Base-by-base conservation (phyloP, 257 asterid genomes). In the Mentha longifolia region DNA sequence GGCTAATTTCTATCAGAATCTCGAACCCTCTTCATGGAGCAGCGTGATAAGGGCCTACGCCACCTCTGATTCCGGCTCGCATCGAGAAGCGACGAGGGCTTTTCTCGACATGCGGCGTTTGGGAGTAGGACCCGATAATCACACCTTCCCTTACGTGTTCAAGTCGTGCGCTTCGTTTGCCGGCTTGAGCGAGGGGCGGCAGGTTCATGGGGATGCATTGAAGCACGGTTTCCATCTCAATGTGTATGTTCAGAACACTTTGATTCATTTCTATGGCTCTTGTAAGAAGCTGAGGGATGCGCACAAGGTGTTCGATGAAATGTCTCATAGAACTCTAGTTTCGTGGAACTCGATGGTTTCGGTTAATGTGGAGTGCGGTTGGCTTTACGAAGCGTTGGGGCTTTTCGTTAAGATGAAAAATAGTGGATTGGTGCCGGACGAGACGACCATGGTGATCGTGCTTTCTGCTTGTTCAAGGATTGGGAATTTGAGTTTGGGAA, bases 291-390 rank as follows among this genome's bases (percentile, higher is more conserved):
- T 89, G 9, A 35, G 57, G 33, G 85, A 83, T 52, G 80, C 96
- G 1, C 75, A 74, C 59, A 80, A 66, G 19, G 75, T 90, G 91
- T 92, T 92, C 49, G 91, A 82, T 51, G 84, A 71, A 86, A 92
- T 92, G 97, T 30, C 82, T 0, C 19, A 30, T 0, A 82, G 90
- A 78, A 90, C 86, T 31, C 45, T 78, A 33, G 94, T 88, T 41
- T 82, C 96, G 1, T 90, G 98, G 97, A 90, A 92, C 79, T 86
- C 94, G 28, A 80, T 90, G 3, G 82, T 92, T n/a, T 77, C 86
- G 2, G 96, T 87, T 41, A 76, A 50, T 54, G 77, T 77, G 9
- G 89, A 80, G 60, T 81, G 82, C 54, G 82, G 73, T 37, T 85
- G 88, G 88, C 85, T 85, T 30, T 67, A 66, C 5, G 83, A 84